Percentiles rank a stretch among this genome's conserved stretches.
phyloP scores from a whole-genome alignment of 1,139 yeast species.

The Sugiyamaella neomexicana region DNA sequence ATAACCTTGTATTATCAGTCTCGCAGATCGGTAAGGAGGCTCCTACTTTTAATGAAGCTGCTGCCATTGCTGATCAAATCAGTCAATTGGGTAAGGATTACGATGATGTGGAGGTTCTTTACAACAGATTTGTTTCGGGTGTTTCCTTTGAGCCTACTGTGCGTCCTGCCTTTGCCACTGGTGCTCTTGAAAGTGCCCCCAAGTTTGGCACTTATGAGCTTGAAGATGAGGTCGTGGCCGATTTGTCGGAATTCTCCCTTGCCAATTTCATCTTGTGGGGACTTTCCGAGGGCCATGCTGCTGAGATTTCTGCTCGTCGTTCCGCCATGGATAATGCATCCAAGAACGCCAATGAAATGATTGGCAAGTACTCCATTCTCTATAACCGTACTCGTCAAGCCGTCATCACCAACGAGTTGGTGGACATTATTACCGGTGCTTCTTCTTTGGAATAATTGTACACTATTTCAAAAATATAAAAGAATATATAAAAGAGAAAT shows the following conservation, averaged over 20 bases:
- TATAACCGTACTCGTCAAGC: constrained; percentile 99
- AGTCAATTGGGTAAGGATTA: constrained; percentile 55
- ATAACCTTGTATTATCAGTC: constrained; percentile 70
- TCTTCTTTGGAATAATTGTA: constrained; percentile 80
- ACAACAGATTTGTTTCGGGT: constrained; percentile 84
- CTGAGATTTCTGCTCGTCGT: constrained; percentile 98
- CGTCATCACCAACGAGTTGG: constrained; percentile 98
- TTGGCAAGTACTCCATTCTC: constrained; percentile 89
- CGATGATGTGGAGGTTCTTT: constrained; percentile 75
- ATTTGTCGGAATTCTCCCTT: constrained; percentile 78
- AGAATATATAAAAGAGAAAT: background rate
- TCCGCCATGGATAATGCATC: constrained; percentile 99
- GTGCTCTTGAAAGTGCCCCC: constrained; percentile 80
- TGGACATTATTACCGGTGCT: constrained; percentile 99
- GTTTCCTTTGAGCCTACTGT: constrained; percentile 85
- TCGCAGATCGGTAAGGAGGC: constrained; percentile 95
- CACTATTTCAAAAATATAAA: background rate
- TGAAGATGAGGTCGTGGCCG: constrained; percentile 60
- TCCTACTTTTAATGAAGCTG: constrained; percentile 88
- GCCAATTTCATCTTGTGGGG: constrained; percentile 91
- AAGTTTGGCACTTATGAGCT: constrained; percentile 80
- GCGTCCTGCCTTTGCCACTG: constrained; percentile 66
- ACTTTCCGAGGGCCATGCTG: constrained; percentile 97
- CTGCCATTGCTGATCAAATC: constrained; percentile 86
- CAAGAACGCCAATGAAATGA: constrained; percentile 99